Conservation (phyloP, 805 yeast species). For the Zygotorulaspora sp. region DNA sequence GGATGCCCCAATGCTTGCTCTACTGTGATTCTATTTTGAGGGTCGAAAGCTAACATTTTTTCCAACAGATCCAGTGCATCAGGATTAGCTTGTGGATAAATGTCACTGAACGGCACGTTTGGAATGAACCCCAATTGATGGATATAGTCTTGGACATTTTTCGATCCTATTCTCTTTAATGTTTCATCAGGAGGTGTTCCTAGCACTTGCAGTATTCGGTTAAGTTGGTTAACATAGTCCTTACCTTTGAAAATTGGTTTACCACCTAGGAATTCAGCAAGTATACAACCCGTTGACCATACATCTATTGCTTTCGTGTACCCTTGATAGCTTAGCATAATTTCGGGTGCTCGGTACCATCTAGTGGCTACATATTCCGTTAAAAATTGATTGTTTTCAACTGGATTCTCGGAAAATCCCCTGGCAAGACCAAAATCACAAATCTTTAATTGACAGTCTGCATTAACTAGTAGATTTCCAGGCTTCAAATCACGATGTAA, state of each 20-base stretch:
- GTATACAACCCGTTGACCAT: slow-evolving; percentile 97
- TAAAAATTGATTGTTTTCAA: slow-evolving; percentile 84
- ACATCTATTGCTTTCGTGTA: slow-evolving; percentile 95
- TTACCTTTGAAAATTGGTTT: slow-evolving; percentile 90
- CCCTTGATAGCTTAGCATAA: slow-evolving; percentile 89
- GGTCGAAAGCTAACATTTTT: slow-evolving; percentile 81
- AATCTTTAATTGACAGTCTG: slow-evolving; percentile 92
- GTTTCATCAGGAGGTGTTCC: slow-evolving; percentile 89
- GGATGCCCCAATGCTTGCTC: slow-evolving; percentile 88
- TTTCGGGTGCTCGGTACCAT: slow-evolving; percentile 98
- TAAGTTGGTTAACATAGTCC: slow-evolving; percentile 92
- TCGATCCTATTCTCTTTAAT: slow-evolving; percentile 66
- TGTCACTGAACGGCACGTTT: slow-evolving; percentile 60
- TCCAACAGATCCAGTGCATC: slow-evolving; percentile 77
- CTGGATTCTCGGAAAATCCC: slow-evolving; percentile 79
- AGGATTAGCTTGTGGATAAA: slow-evolving; percentile 85
- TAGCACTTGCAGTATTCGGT: slow-evolving; percentile 75
- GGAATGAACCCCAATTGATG: slow-evolving; percentile 80
- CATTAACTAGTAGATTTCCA: slow-evolving; percentile 85
- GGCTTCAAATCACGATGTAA: slow-evolving; percentile 94
- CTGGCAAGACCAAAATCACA: slow-evolving; percentile 97
- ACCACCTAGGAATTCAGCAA: slow-evolving; percentile 90
- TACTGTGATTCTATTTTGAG: slow-evolving; percentile 76
- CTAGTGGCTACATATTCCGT: slow-evolving; percentile 98
- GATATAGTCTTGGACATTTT: slow-evolving; percentile 88